Evolutionary conservation across 2,329 filamentous ascomycete genomes (phyloP), one percentile per base, ranked within the genome.

Genomic region (Colletotrichum plurivorum): DNA sequence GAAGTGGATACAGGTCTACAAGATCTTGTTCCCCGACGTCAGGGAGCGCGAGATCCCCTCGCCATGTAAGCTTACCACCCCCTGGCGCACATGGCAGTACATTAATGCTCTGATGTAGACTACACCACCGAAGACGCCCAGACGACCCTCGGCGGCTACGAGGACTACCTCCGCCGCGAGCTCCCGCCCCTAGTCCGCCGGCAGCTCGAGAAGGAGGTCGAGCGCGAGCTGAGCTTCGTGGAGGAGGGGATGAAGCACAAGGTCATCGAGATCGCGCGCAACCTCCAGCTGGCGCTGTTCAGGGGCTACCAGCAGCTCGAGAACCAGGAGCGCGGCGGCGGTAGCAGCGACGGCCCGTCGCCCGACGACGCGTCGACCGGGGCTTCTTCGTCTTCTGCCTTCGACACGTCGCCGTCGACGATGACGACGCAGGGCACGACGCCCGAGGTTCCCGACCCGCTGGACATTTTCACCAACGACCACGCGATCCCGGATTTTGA

Each of bases 1-100:
- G 51, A 81, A 80, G 54, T 83, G 81, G 81, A 70, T 68, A 5
- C 76, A 80, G 41, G 77, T 80, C 18, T 83, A 80, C 71, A 72
- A 74, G 4, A 71, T 81, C 0, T 72, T 83, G 1, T 83, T 83
- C 41, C 79, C 80, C 0, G 75, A 73, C 15, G 76, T 69, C 20
- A 61, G 60, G 15, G 64, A 71, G 57, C 63, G 74, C n/a, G 69
- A 72, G 8, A 72, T 72, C 0, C 71, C 71, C 8, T 69, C 69
- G 7, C 71, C 71, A 2, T 71, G 71, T 72, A 25, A 57, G 69
- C 15, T 10, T 9, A 1, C 4, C 8, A 15, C 49, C 10, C 1
- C 0, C 20, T 1, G 3, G 22, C 22, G 22, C 22, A 25, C 22
- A 25, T 25, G 22, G 22, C 4, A 25, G 22, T 4, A 4, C 22